Conservation (phyloP, 202 grass and related monocot species). For the Saccharum hybrid region DNA sequence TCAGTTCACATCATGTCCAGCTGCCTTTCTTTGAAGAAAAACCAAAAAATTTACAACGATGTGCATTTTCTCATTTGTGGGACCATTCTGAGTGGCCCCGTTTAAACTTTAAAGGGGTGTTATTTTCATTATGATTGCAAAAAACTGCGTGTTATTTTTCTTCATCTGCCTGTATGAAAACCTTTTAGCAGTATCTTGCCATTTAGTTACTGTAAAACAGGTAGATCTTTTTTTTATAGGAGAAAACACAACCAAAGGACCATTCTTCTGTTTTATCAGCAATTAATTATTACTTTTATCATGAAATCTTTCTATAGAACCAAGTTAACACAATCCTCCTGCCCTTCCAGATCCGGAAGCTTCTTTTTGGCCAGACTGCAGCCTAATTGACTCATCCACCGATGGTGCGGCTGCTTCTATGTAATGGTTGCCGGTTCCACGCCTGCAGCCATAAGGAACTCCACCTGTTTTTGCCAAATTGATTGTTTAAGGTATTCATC, state of each 20-base stretch:
- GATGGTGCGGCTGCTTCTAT: conserved; percentile 46
- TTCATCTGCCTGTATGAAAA: background rate
- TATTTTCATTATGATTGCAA: conserved; percentile 16
- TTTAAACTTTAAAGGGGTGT: background rate
- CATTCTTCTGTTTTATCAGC: background rate
- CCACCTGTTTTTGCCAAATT: conserved; percentile 52
- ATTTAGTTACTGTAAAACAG: conserved; percentile 26
- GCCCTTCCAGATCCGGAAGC: conserved; percentile 66
- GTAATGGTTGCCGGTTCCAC: conserved; percentile 46
- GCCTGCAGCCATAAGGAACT: conserved; percentile 32
- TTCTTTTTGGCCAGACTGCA: conserved; percentile 53
- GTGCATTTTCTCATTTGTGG: background rate
- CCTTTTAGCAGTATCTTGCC: background rate
- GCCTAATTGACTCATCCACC: conserved; percentile 43
- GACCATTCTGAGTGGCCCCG: background rate
- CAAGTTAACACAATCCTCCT: background rate
- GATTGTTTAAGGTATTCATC: conserved; percentile 63
- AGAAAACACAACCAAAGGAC: background rate
- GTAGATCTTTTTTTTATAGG: background rate
- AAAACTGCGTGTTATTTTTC: background rate
- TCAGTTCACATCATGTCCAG: background rate
- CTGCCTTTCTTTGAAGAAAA: background rate
- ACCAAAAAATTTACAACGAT: background rate
- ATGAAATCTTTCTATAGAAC: background rate
- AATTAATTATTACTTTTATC: background rate